A percentile compares a stretch with the other conserved stretches of the same genome.
These are phyloP conservation scores for Fusarium euwallaceae DNA, from an alignment of 2,329 filamentous ascomycete genomes.

Conservation along the genomic window DNA sequence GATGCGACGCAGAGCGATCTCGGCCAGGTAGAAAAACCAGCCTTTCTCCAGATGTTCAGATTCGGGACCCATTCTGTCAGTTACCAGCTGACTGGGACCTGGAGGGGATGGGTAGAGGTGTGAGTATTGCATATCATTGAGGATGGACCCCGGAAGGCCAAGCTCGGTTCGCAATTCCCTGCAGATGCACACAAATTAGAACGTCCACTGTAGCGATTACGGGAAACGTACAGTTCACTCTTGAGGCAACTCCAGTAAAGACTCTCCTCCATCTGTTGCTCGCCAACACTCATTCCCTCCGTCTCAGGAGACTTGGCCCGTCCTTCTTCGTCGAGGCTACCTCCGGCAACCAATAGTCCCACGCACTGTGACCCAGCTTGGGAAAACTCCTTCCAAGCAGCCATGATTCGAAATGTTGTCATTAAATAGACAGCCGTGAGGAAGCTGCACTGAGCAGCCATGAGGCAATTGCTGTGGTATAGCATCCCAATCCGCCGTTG, in stretches of 20 bases:
- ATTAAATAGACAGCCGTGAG: background rate
- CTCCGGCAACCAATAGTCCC: background rate
- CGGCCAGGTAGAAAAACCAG: background rate
- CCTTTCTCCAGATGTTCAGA: background rate
- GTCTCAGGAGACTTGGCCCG: background rate
- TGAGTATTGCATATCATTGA: background rate
- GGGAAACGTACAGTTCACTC: background rate
- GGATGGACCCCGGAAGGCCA: background rate
- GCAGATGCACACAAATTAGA: background rate
- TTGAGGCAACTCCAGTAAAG: background rate
- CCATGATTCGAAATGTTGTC: background rate
- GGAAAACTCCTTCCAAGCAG: background rate
- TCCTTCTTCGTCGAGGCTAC: background rate
- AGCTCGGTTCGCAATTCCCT: background rate
- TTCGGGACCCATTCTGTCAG: background rate
- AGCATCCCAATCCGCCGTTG: background rate
- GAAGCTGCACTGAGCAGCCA: background rate
- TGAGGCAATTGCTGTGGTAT: background rate
- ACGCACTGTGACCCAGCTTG: background rate
- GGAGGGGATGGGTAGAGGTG: background rate
- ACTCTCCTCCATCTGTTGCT: background rate
- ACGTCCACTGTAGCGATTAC: background rate
- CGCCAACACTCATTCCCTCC: background rate
- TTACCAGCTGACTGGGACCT: background rate
- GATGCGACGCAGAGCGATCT: background rate